These are phyloP conservation scores for Thielaviopsis cerberus DNA, from an alignment of 2,329 filamentous ascomycete genomes.

Conservation along the genomic window DNA sequence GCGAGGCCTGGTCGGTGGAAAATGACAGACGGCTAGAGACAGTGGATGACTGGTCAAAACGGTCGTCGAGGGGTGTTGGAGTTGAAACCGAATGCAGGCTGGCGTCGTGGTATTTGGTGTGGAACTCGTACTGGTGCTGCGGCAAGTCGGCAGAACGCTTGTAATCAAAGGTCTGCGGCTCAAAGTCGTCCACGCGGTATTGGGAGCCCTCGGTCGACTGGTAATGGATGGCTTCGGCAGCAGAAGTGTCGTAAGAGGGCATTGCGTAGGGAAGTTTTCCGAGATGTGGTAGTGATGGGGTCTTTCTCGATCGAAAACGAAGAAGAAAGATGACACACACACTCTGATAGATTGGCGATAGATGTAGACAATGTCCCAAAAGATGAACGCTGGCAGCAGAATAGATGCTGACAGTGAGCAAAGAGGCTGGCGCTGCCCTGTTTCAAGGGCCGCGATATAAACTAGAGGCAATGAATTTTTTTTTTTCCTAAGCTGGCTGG, in stretches of 20 bases:
- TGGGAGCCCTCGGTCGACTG: slow-evolving; percentile 6
- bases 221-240: slow-evolving; percentile 6
- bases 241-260: slow-evolving; percentile 9
- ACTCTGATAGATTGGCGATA: neutral
- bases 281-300: neutral
- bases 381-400: too few species aligned
- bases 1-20: slow-evolving; percentile 4
- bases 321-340: neutral
- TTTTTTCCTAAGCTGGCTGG: neutral
- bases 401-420: neutral
- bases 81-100: slow-evolving; percentile 11
- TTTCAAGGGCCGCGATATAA: neutral
- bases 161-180: slow-evolving; percentile 2
- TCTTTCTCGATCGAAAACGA: neutral
- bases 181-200: slow-evolving; percentile 7
- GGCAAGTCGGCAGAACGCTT: neutral
- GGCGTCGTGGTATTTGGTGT: slow-evolving; percentile 10
- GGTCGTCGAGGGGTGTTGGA: slow-evolving; percentile 8
- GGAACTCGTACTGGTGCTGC: slow-evolving; percentile 10
- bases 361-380: neutral
- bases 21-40: slow-evolving; percentile 5
- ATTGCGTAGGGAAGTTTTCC: slow-evolving; percentile 6
- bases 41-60: slow-evolving; percentile 10
- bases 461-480: neutral
- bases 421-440: neutral